Conservation (phyloP, 441 rosid genomes). For the Adansonia madagascariensis region DNA sequence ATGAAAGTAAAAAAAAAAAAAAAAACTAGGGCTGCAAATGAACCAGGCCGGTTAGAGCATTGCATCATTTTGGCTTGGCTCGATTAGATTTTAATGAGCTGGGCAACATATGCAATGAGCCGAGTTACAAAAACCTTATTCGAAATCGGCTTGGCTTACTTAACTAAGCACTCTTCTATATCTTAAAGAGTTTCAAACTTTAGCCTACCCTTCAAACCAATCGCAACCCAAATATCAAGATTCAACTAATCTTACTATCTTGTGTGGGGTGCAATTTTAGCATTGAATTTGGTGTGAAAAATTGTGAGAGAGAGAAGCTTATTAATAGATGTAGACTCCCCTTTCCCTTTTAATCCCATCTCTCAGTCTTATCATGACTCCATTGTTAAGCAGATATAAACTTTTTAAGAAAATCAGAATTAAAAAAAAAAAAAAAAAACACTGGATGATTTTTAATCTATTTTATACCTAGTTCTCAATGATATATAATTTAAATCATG, state of each 20-base stretch:
- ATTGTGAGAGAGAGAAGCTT: background rate
- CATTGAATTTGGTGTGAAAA: background rate
- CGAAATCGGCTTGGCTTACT: background rate
- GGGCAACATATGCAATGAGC: background rate
- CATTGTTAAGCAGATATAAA: background rate
- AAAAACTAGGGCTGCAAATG: no score
- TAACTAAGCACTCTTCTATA: background rate
- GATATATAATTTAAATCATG: constrained; percentile 3
- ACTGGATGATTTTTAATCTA: background rate
- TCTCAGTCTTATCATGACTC: background rate
- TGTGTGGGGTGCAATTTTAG: background rate
- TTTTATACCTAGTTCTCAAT: background rate
- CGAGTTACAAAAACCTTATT: background rate
- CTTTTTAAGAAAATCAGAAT: background rate
- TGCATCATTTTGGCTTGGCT: background rate
- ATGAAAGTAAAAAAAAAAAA: background rate
- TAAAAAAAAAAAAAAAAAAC: background rate
- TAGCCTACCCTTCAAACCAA: background rate
- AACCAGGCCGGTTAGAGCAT: no score
- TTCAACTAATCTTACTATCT: background rate
- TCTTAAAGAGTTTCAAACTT: background rate
- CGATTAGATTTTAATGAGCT: background rate
- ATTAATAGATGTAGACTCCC: background rate
- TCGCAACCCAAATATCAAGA: background rate
- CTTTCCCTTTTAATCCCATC: background rate